These are phyloP conservation scores for Globomyces pollinis-pini DNA, from an alignment of 192 early-diverging fungal species.

Conservation along the genomic window DNA sequence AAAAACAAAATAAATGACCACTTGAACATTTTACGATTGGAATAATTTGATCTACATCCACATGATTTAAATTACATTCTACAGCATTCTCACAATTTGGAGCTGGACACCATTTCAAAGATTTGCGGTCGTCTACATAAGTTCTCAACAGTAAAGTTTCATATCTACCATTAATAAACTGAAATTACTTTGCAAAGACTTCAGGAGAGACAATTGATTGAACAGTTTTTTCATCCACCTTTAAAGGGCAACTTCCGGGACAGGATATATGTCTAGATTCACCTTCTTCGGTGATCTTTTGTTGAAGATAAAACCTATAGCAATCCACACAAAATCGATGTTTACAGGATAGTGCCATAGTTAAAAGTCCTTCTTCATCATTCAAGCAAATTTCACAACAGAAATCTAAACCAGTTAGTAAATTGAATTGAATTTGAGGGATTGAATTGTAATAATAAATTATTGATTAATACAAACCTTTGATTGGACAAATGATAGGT, in stretches of 20 bases:
- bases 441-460: too few species aligned
- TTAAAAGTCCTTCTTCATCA: slow-evolving; percentile 46
- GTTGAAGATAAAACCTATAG: slow-evolving; percentile 72
- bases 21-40: slow-evolving; percentile 84
- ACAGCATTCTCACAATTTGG: slow-evolving; percentile 93
- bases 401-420: slow-evolving; percentile 38
- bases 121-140: slow-evolving; percentile 84
- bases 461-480: slow-evolving; percentile 4
- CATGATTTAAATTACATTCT: slow-evolving; percentile 73
- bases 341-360: slow-evolving; percentile 71
- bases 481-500: too few species aligned
- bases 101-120: slow-evolving; percentile 87
- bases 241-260: slow-evolving; percentile 63
- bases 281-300: slow-evolving; percentile 84
- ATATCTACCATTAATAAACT: slow-evolving; percentile 55
- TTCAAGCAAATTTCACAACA: slow-evolving; percentile 87
- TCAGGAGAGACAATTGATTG: slow-evolving; percentile 53
- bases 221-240: slow-evolving; percentile 78
- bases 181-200: slow-evolving; percentile 53
- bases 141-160: slow-evolving; percentile 69
- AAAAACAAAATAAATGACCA: slow-evolving; percentile 83
- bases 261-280: slow-evolving; percentile 85
- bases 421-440: too few species aligned
- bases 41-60: slow-evolving; percentile 62
- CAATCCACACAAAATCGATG: slow-evolving; percentile 87